Evolutionary conservation across 192 early-diverging fungal genomes (phyloP).

Genomic region (Cetraspora pellucida): DNA sequence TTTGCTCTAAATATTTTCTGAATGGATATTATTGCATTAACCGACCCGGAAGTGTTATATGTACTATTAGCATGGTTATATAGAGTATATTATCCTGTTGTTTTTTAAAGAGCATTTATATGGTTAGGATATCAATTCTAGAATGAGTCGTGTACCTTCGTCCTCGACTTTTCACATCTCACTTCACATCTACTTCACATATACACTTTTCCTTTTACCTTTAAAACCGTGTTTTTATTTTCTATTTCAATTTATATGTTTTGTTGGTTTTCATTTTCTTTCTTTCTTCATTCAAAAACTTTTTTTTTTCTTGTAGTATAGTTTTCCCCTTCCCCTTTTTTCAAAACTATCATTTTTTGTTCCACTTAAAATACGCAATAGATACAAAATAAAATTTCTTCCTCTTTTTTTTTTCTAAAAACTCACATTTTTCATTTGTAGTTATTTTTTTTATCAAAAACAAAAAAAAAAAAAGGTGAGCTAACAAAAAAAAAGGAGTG

Average conservation of each 20-base stretch:
- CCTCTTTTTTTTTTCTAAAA: background rate
- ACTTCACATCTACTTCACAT: background rate
- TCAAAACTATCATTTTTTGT: background rate
- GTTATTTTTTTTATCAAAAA: background rate
- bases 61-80: no score
- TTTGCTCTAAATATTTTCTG: no score
- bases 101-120: no score
- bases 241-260: background rate
- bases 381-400: background rate
- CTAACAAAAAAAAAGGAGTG: no score
- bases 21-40: no score
- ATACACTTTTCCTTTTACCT: background rate
- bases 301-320: slow-evolving; percentile 7
- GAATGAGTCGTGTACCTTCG: no score
- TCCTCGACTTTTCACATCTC: no score
- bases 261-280: background rate
- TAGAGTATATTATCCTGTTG: no score
- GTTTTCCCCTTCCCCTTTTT: background rate
- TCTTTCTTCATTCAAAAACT: background rate
- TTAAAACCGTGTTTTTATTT: background rate
- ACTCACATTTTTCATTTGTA: background rate
- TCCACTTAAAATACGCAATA: slow-evolving; percentile 4
- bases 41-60: no score
- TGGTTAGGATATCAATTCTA: no score
- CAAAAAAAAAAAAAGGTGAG: background rate